phyloP scores from a whole-genome alignment of 1,139 yeast genomes.

The Arxiozyma slooffiae region DNA sequence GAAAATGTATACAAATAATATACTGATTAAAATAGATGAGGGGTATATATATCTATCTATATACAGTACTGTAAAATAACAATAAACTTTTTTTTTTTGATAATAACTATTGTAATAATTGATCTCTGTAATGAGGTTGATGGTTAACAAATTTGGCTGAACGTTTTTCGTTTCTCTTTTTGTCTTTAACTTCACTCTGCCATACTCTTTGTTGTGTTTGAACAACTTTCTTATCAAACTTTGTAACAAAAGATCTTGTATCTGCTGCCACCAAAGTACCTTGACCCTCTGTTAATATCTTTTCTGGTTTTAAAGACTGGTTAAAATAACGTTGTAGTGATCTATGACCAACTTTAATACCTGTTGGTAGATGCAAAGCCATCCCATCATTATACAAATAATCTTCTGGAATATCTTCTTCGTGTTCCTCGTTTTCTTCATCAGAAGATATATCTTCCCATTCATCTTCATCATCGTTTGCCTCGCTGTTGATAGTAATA shows the following conservation, averaged over 20 bases:
- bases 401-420: conserved; percentile 39
- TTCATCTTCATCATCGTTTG: conserved; percentile 34
- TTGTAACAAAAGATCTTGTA: conserved; percentile 56
- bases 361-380: conserved; percentile 79
- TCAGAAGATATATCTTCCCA: conserved; percentile 32
- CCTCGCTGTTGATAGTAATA: conserved; percentile 16
- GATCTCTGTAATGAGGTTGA: conserved; percentile 90
- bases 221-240: conserved; percentile 44
- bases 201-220: conserved; percentile 66
- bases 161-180: conserved; percentile 64
- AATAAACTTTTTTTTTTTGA: too few relatives aligned
- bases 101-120: conserved; percentile 57
- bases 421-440: too few relatives aligned
- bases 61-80: background rate
- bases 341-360: conserved; percentile 83
- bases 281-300: conserved; percentile 73
- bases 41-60: conserved; percentile 1
- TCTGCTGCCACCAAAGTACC: conserved; percentile 93
- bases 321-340: conserved; percentile 77
- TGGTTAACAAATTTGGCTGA: conserved; percentile 73
- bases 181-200: conserved; percentile 59
- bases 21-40: background rate
- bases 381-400: conserved; percentile 53
- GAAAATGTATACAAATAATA: background rate
- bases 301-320: conserved; percentile 71